These are phyloP conservation scores for Zymoseptoria pseudotritici DNA, from an alignment of 2,329 filamentous ascomycete species.

Conservation along the genomic window DNA sequence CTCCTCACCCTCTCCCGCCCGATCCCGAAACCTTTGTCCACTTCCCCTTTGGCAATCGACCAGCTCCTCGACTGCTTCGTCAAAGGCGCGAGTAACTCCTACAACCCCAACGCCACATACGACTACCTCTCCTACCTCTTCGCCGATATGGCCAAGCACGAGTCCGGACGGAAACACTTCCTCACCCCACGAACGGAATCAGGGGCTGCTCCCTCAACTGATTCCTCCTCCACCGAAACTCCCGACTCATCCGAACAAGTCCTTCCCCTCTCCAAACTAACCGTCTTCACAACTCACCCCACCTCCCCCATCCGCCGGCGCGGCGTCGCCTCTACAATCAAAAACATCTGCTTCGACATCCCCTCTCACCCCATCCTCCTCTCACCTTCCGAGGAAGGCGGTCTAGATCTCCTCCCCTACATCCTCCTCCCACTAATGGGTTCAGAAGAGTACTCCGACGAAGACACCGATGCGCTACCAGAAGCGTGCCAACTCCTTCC, in stretches of 20 bases:
- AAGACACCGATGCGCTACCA: constrained; percentile 80
- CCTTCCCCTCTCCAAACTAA: constrained; percentile 85
- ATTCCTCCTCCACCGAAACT: neutral
- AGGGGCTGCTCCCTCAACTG: neutral
- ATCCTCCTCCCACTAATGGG: constrained; percentile 82
- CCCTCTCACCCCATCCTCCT: constrained; percentile 61
- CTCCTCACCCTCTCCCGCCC: constrained; percentile 62
- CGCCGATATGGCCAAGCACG: constrained; percentile 74
- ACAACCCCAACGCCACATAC: constrained; percentile 79
- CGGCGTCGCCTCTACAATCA: constrained; percentile 93
- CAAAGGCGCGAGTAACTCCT: constrained; percentile 72
- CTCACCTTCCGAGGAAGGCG: constrained; percentile 49
- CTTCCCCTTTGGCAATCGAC: constrained; percentile 69
- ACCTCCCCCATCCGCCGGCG: constrained; percentile 72
- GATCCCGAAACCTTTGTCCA: constrained; percentile 61
- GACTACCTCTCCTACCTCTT: constrained; percentile 94
- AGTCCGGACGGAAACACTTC: constrained; percentile 54
- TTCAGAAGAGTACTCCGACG: constrained; percentile 77
- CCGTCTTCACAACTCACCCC: constrained; percentile 83
- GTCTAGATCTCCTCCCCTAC: constrained; percentile 79
- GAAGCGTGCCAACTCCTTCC: constrained; percentile 84
- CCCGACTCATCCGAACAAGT: constrained; percentile 62
- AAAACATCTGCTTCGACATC: constrained; percentile 84
- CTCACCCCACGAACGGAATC: constrained; percentile 35
- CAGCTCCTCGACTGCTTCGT: constrained; percentile 95